A percentile compares a stretch with the other conserved stretches of the same genome.
phyloP scores from a whole-genome alignment of 2,329 filamentous ascomycete species.

The Trichoderma citrinoviride region DNA sequence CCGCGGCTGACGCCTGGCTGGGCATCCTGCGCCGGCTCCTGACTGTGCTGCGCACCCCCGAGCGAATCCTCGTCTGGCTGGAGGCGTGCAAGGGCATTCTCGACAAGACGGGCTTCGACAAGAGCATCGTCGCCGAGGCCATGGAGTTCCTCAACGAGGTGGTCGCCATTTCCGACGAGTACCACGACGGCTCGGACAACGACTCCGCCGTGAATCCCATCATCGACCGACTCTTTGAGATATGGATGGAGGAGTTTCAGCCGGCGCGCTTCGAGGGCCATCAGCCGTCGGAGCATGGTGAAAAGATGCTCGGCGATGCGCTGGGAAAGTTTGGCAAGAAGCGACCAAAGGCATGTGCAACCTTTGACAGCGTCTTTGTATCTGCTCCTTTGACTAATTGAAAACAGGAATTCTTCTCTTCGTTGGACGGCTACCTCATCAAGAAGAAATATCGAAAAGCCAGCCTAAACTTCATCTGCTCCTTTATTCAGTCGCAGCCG shows the following conservation, averaged over 20 bases:
- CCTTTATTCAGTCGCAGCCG: conserved; percentile 73
- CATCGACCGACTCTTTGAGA: conserved; percentile 53
- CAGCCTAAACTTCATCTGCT: conserved; percentile 64
- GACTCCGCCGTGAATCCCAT: conserved; percentile 49
- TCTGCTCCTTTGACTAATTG: background rate
- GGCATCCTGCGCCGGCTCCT: conserved; percentile 62
- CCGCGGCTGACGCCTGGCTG: conserved; percentile 66
- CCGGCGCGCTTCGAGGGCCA: conserved; percentile 39
- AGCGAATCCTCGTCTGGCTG: conserved; percentile 70
- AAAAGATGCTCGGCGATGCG: conserved; percentile 50
- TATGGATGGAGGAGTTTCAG: conserved; percentile 54
- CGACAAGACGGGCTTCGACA: conserved; percentile 58
- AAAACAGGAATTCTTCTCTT: conserved; percentile 60
- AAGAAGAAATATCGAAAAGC: conserved; percentile 62
- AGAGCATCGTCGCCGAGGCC: conserved; percentile 61
- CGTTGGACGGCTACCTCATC: conserved; percentile 64
- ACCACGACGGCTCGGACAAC: conserved; percentile 44
- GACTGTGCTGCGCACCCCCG: conserved; percentile 60
- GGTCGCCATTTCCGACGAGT: conserved; percentile 60
- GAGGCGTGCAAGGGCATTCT: conserved; percentile 43
- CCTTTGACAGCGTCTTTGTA: background rate
- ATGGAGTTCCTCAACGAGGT: conserved; percentile 63
- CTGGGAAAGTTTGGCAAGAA: conserved; percentile 63
- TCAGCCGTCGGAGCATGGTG: conserved; percentile 43
- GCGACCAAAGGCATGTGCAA: conserved; percentile 52